A percentile compares a stretch with the other conserved stretches of the same genome.
phyloP scores from a whole-genome alignment of 169 alveolate genomes.

The Cryptosporidium meleagridis region DNA sequence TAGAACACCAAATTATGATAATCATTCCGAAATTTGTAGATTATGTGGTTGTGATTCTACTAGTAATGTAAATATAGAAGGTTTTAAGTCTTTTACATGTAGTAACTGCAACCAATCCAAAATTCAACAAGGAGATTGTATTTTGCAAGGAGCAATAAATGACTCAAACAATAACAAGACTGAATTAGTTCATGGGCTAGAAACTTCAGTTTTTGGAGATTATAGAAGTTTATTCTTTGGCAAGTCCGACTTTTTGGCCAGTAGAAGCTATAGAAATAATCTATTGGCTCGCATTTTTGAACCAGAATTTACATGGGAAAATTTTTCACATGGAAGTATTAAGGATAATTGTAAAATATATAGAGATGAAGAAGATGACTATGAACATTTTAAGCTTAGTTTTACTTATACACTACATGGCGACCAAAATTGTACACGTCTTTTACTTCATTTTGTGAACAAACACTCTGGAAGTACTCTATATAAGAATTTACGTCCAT shows the following conservation, averaged over 20 bases:
- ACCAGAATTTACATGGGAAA: constrained; percentile 54
- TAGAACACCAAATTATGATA: too few relatives aligned
- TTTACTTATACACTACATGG: constrained; percentile 16
- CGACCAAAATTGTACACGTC: constrained; percentile 1
- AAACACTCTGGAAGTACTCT: constrained; percentile 38
- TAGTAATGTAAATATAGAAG: background rate
- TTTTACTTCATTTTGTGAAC: constrained; percentile 28
- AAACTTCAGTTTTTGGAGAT: background rate
- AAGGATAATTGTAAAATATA: constrained; percentile 32
- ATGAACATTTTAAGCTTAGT: constrained; percentile 13
- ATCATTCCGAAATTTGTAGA: background rate
- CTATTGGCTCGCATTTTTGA: constrained; percentile 22
- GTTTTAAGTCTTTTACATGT: constrained; percentile 17
- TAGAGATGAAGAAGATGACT: background rate
- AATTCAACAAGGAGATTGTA: background rate
- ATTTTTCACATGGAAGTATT: constrained; percentile 26
- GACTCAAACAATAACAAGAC: background rate
- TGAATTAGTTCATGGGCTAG: background rate
- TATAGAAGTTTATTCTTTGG: constrained; percentile 27
- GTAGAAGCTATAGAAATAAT: background rate
- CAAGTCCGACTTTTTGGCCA: constrained; percentile 11
- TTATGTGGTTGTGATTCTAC: constrained; percentile 2
- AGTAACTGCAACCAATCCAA: background rate
- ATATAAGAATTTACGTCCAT: background rate
- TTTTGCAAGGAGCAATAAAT: background rate